phyloP scores from a whole-genome alignment of 129 eudicot species.

The Heracleum sosnowskyi region DNA sequence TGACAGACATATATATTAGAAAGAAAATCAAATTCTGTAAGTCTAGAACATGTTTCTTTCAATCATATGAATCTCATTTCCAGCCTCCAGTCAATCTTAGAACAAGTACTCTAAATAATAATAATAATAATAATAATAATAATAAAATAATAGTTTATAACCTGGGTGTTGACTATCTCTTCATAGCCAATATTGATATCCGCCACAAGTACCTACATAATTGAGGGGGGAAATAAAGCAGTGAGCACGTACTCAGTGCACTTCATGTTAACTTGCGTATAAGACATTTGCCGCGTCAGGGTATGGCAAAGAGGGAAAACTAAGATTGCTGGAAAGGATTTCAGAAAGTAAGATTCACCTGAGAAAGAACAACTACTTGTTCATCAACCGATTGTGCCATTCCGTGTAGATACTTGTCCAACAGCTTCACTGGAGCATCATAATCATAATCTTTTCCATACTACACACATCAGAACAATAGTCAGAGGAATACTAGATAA shows the following conservation, averaged over 20 bases:
- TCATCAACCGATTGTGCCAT: slow-evolving; percentile 58
- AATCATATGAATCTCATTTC: not conserved
- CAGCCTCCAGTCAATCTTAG: not conserved
- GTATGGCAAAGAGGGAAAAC: not conserved
- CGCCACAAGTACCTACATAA: slow-evolving; percentile 47
- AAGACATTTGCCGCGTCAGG: not conserved
- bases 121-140: not conserved
- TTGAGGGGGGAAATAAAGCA: not conserved
- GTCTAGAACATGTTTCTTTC: not conserved
- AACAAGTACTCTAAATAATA: not conserved
- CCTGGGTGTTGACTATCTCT: slow-evolving; percentile 62
- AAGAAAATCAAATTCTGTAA: not conserved
- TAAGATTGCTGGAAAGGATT: not conserved
- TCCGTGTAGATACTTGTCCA: slow-evolving; percentile 51
- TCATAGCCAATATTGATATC: slow-evolving; percentile 57
- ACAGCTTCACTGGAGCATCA: slow-evolving; percentile 57
- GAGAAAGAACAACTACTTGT: slow-evolving; percentile 54
- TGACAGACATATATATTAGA: not conserved
- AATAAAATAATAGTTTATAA: not conserved
- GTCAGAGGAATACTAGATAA: not conserved
- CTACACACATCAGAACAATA: slow-evolving; percentile 18
- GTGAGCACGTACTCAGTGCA: not conserved
- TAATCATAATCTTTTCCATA: slow-evolving; percentile 60
- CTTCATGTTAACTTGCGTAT: not conserved
- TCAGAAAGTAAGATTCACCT: slow-evolving; percentile 16